Evolutionary conservation across 2,329 filamentous ascomycete species (phyloP).

Genomic region (Cyclaneusma minus): DNA sequence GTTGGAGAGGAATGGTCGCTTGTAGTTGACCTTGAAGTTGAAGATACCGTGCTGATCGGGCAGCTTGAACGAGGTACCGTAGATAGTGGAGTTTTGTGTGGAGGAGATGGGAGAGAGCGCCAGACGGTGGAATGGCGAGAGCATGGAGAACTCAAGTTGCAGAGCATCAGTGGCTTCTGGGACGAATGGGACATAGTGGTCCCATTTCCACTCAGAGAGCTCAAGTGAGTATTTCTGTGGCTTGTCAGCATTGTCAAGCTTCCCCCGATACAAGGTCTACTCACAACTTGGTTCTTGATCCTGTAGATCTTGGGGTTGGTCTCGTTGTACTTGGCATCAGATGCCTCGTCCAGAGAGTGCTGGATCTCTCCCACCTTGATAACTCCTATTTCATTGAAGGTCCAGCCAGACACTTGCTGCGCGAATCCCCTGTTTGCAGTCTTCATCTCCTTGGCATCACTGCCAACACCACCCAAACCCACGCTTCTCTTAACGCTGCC

Average conservation of each 20-base stretch:
- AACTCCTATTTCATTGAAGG: constrained; percentile 88
- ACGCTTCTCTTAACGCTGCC: constrained; percentile 46
- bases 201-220: constrained; percentile 67
- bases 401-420: constrained; percentile 77
- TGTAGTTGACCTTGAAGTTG: constrained; percentile 96
- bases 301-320: constrained; percentile 82
- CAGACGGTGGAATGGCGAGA: constrained; percentile 90
- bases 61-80: constrained; percentile 59
- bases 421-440: constrained; percentile 77
- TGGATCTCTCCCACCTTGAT: constrained; percentile 69
- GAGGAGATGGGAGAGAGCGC: constrained; percentile 42
- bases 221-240: constrained; percentile 41
- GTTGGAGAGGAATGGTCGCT: constrained; percentile 78
- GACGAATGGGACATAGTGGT: constrained; percentile 60
- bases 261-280: constrained; percentile 24
- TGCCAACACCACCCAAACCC: constrained; percentile 27
- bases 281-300: constrained; percentile 90
- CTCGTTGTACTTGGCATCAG: constrained; percentile 29
- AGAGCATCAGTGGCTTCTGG: constrained; percentile 55
- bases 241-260: constrained; percentile 7
- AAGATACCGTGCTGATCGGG: constrained; percentile 99
- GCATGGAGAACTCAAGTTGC: constrained; percentile 97
- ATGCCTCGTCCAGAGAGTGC: constrained; percentile 51
- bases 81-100: constrained; percentile 56
- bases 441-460: constrained; percentile 33